Percentiles rank a stretch among this genome's conserved stretches.
These are phyloP conservation scores for Pochonia chlamydosporia DNA, from an alignment of 2,329 filamentous ascomycete genomes.

Conservation along the genomic window DNA sequence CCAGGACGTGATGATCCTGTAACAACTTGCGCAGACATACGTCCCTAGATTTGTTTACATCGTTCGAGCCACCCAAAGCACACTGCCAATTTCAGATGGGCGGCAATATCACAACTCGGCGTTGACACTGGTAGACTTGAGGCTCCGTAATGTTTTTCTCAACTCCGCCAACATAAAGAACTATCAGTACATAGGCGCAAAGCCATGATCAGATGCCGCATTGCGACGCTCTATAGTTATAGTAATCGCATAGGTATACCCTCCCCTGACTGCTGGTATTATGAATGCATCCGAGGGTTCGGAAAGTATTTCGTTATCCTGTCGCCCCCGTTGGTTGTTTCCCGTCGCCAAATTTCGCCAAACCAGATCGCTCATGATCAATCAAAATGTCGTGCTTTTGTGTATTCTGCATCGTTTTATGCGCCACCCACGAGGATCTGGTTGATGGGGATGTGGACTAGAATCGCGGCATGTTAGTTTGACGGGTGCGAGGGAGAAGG, in stretches of 20 bases:
- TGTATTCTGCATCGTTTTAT: constrained; percentile 29
- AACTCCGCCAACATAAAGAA: background rate
- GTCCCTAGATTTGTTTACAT: too few species aligned
- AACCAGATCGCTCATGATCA: background rate
- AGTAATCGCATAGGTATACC: background rate
- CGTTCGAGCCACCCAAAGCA: too few species aligned
- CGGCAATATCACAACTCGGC: too few species aligned
- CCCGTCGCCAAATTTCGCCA: background rate
- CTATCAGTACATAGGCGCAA: constrained; percentile 3
- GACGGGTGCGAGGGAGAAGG: constrained; percentile 3
- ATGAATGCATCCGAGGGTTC: background rate
- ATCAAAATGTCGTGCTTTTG: background rate
- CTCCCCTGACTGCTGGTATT: background rate
- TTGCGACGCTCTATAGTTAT: background rate
- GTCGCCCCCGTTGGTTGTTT: background rate
- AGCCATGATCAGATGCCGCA: background rate
- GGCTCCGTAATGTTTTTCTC: background rate
- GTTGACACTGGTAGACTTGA: too few species aligned
- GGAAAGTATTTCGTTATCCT: background rate
- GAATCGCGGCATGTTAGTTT: background rate
- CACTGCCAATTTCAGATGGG: too few species aligned
- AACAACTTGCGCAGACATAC: too few species aligned
- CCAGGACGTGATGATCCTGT: too few species aligned
- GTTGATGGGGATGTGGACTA: constrained; percentile 66
- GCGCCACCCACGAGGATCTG: constrained; percentile 63